These are phyloP conservation scores for Tympanopsis confertula DNA, from an alignment of 2,329 filamentous ascomycete species.

Conservation along the genomic window DNA sequence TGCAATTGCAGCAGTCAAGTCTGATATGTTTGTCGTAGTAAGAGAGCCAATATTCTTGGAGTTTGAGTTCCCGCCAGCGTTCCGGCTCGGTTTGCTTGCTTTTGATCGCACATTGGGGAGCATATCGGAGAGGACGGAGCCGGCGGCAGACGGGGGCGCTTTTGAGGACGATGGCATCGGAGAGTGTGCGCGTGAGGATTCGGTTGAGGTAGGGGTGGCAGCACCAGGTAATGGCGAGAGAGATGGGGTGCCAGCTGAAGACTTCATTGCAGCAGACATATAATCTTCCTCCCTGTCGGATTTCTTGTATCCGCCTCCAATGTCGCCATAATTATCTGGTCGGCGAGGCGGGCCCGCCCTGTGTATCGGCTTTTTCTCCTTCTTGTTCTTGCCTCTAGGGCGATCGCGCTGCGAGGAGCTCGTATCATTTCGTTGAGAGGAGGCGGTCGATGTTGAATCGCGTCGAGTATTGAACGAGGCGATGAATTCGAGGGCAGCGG, in stretches of 20 bases:
- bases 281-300: constrained; percentile 62
- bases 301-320: constrained; percentile 65
- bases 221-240: constrained; percentile 22
- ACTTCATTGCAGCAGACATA: constrained; percentile 37
- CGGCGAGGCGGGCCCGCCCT: constrained; percentile 46
- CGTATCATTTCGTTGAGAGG: constrained; percentile 10
- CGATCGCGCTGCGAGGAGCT: constrained; percentile 11
- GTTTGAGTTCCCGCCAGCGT: background rate
- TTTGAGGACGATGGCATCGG: constrained; percentile 30
- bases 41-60: background rate
- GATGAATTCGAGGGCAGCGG: constrained; percentile 65
- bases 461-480: constrained; percentile 67
- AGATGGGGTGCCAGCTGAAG: constrained; percentile 22
- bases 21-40: background rate
- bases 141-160: constrained; percentile 56
- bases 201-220: constrained; percentile 36
- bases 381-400: constrained; percentile 33
- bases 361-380: constrained; percentile 49
- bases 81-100: background rate
- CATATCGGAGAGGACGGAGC: constrained; percentile 71
- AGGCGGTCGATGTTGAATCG: constrained; percentile 5
- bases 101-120: constrained; percentile 47
- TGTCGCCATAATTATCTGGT: constrained; percentile 52
- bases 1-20: background rate
- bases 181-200: constrained; percentile 24